Conservation (phyloP, 2,329 filamentous ascomycete genomes). For the Apiospora pterosperma region DNA sequence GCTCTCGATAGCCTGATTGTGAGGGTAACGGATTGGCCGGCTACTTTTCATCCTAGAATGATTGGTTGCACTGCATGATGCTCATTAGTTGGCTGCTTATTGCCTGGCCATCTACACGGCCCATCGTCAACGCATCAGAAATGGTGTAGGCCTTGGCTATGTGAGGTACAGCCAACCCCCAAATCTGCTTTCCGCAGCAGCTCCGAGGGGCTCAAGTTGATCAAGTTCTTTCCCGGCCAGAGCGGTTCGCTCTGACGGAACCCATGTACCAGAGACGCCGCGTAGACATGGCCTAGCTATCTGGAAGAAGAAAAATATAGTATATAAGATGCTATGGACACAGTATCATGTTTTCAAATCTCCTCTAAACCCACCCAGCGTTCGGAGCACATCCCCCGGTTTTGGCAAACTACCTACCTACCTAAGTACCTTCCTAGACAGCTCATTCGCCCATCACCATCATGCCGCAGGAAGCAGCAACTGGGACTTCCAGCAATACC, state of each 20-base stretch:
- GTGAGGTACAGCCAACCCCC: too few relatives aligned
- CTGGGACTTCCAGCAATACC: background rate
- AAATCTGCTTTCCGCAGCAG: constrained; percentile 31
- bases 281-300: background rate
- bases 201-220: constrained; percentile 50
- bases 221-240: constrained; percentile 64
- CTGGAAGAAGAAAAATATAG: background rate
- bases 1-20: background rate
- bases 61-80: background rate
- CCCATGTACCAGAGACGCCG: constrained; percentile 65
- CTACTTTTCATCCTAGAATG: background rate
- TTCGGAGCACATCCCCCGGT: background rate
- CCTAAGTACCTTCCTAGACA: too few relatives aligned
- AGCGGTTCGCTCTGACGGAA: constrained; percentile 74
- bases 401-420: background rate
- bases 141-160: background rate
- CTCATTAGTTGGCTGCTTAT: background rate
- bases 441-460: background rate
- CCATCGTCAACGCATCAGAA: background rate
- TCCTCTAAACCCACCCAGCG: background rate
- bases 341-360: background rate
- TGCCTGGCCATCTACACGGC: background rate
- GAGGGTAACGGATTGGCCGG: background rate
- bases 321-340: background rate
- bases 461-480: background rate